Percentiles rank a stretch among this genome's conserved stretches.
These are phyloP conservation scores for Plantago elongata DNA, from an alignment of 257 asterid genomes.

Conservation along the genomic window DNA sequence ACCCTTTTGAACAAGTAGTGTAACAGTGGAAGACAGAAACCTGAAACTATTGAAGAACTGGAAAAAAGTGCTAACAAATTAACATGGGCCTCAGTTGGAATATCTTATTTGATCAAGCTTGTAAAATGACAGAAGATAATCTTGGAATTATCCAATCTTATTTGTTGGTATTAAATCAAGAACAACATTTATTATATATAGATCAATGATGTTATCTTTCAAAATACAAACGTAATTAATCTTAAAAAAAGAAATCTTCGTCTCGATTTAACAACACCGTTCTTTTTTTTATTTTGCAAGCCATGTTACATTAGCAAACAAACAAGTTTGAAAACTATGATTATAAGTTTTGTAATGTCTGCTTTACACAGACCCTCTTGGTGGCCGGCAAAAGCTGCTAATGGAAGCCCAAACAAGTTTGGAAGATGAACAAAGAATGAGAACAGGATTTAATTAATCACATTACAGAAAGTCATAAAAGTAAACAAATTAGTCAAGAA, in stretches of 20 bases:
- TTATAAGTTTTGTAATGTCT: slow-evolving; percentile 36
- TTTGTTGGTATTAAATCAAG: too few relatives aligned
- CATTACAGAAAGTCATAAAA: background rate
- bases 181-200: too few relatives aligned
- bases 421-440: slow-evolving; percentile 18
- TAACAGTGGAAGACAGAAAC: background rate
- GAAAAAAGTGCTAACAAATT: background rate
- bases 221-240: too few relatives aligned
- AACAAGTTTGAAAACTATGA: slow-evolving; percentile 22
- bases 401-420: slow-evolving; percentile 47
- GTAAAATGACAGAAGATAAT: slow-evolving; percentile 4
- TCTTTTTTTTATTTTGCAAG: background rate
- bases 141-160: background rate
- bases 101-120: background rate
- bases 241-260: too few relatives aligned
- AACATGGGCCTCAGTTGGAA: too few relatives aligned
- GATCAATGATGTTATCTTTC: too few relatives aligned
- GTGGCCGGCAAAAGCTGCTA: slow-evolving; percentile 77
- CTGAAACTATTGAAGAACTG: background rate
- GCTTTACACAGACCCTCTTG: slow-evolving; percentile 31
- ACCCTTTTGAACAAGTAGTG: slow-evolving; percentile 14
- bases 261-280: background rate
- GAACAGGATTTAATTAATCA: background rate
- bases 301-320: slow-evolving; percentile 12
- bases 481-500: slow-evolving; percentile 1